Conservation (phyloP, 257 asterid species). For the Ballota nigra region DNA sequence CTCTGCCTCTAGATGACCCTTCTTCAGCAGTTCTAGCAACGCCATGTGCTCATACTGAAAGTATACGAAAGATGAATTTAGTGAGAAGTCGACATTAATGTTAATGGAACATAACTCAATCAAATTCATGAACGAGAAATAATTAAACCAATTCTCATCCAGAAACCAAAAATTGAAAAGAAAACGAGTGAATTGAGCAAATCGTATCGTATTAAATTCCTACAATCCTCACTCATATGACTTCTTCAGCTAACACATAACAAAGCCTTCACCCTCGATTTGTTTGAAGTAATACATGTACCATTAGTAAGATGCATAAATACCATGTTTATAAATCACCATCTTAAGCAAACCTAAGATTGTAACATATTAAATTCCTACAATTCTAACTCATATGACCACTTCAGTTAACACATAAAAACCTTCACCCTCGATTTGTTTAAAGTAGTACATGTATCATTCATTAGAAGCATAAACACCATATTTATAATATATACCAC, state of each 20-base stretch:
- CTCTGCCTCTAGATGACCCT: constrained; percentile 85
- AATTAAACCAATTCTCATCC: background rate
- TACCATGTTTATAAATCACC: background rate
- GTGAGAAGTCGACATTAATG: background rate
- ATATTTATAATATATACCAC: background rate
- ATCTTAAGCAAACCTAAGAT: too few relatives aligned
- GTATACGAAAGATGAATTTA: background rate
- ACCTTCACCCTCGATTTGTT: too few relatives aligned
- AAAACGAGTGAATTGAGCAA: background rate
- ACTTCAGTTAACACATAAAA: too few relatives aligned
- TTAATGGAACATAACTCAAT: background rate
- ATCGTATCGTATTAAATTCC: background rate
- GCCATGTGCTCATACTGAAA: constrained; percentile 65
- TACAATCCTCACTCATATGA: background rate
- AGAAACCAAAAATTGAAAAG: background rate
- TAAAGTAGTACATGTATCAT: background rate
- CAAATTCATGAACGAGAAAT: background rate
- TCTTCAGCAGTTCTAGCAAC: constrained; percentile 74
- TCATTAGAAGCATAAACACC: background rate
- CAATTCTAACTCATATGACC: background rate
- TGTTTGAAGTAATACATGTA: background rate
- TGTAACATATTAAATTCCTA: background rate
- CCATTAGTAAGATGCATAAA: background rate
- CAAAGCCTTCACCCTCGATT: too few relatives aligned
- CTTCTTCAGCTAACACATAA: background rate